These are phyloP conservation scores for Phialocephala subalpina DNA, from an alignment of 2,329 filamentous ascomycete genomes.

Conservation along the genomic window DNA sequence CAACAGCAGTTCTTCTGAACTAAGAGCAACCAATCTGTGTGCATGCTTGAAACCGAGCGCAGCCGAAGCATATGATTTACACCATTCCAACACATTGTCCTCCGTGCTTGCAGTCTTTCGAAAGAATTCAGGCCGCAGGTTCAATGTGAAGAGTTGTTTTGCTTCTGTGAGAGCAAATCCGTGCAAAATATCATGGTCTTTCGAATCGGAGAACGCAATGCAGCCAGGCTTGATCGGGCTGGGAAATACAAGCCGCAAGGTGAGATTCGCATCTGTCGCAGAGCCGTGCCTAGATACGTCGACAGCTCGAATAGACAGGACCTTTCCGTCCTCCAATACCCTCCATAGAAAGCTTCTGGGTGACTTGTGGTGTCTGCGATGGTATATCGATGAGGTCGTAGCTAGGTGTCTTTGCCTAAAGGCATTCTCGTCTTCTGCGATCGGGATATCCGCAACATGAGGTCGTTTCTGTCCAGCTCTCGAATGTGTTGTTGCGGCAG, in stretches of 20 bases:
- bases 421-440: slow-evolving; percentile 72
- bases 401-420: slow-evolving; percentile 80
- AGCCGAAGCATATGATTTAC: slow-evolving; percentile 77
- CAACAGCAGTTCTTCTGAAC: slow-evolving; percentile 77
- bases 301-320: slow-evolving; percentile 83
- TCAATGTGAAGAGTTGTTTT: slow-evolving; percentile 85
- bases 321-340: slow-evolving; percentile 79
- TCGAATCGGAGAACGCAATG: slow-evolving; percentile 81
- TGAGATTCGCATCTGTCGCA: slow-evolving; percentile 74
- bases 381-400: slow-evolving; percentile 82
- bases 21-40: slow-evolving; percentile 81
- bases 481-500: slow-evolving; percentile 46
- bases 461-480: slow-evolving; percentile 50
- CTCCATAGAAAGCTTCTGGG: slow-evolving; percentile 93
- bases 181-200: slow-evolving; percentile 79
- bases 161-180: slow-evolving; percentile 81
- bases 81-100: slow-evolving; percentile 77
- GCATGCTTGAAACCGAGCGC: slow-evolving; percentile 80
- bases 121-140: slow-evolving; percentile 85
- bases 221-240: slow-evolving; percentile 78
- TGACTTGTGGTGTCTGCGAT: slow-evolving; percentile 76
- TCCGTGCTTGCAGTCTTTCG: slow-evolving; percentile 73
- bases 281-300: slow-evolving; percentile 78
- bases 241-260: slow-evolving; percentile 80
- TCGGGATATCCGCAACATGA: slow-evolving; percentile 46